These are phyloP conservation scores for Pistacia vera DNA, from an alignment of 345 rosid species.

Conservation along the genomic window DNA sequence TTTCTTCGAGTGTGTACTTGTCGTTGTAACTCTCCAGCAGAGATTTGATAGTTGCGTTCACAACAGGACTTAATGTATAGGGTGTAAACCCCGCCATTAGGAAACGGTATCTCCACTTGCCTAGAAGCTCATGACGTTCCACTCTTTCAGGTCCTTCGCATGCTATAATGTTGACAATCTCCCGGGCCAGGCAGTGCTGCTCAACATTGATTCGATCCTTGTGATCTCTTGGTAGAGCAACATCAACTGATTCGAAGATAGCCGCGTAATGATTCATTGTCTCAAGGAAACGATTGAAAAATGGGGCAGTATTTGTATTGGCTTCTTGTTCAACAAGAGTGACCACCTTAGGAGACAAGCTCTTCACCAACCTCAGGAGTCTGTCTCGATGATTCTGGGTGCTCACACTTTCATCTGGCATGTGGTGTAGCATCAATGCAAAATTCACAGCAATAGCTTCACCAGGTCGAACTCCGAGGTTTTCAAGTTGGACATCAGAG, in stretches of 20 bases:
- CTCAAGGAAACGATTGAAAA: conserved; percentile 70
- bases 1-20: conserved; percentile 75
- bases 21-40: conserved; percentile 65
- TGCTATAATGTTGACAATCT: conserved; percentile 87
- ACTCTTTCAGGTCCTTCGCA: conserved; percentile 93
- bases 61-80: conserved; percentile 63
- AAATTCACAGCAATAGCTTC: conserved; percentile 90
- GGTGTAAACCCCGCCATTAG: conserved; percentile 89
- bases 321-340: conserved; percentile 93
- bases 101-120: conserved; percentile 87
- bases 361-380: conserved; percentile 69
- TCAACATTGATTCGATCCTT: conserved; percentile 84
- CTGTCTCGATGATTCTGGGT: conserved; percentile 86
- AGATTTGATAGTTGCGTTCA: conserved; percentile 72
- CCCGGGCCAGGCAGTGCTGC: conserved; percentile 97
- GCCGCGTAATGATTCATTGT: conserved; percentile 72
- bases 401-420: conserved; percentile 93
- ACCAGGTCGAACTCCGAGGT: conserved; percentile 62
- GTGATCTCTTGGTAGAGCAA: conserved; percentile 71
- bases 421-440: conserved; percentile 80
- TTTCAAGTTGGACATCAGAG: conserved; percentile 60
- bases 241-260: conserved; percentile 79
- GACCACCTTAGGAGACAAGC: conserved; percentile 80
- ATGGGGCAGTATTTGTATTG: conserved; percentile 83
- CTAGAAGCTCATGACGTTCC: conserved; percentile 82